A percentile compares a stretch with the other conserved stretches of the same genome.
These are phyloP conservation scores for Saccharomycopsis oosterbeekiorum DNA, from an alignment of 805 yeast species.

Conservation along the genomic window DNA sequence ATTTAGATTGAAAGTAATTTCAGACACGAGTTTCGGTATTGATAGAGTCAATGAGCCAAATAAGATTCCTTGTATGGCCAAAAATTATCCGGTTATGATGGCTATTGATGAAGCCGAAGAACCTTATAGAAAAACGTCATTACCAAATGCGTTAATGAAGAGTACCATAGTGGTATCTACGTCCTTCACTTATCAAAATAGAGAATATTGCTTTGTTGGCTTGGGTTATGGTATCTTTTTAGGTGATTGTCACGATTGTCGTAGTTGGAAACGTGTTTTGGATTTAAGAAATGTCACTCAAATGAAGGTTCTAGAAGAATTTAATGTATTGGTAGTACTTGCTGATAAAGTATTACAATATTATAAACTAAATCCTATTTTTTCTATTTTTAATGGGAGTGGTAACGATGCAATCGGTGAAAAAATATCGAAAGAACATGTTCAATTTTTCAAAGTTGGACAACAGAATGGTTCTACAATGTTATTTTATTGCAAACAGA, in stretches of 20 bases:
- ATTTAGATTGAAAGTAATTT: constrained; percentile 40
- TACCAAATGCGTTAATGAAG: constrained; percentile 24
- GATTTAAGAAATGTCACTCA: constrained; percentile 44
- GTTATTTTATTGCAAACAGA: constrained; percentile 48
- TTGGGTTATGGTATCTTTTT: constrained; percentile 55
- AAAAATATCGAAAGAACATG: constrained; percentile 41
- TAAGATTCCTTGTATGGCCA: constrained; percentile 43
- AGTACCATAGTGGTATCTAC: constrained; percentile 23
- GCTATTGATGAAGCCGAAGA: constrained; percentile 29
- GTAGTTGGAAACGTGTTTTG: constrained; percentile 49
- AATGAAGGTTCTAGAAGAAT: constrained; percentile 48
- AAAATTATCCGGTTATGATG: constrained; percentile 41
- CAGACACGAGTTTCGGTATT: constrained; percentile 56
- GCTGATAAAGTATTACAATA: constrained; percentile 51
- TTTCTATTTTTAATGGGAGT: constrained; percentile 45
- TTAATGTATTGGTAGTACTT: constrained; percentile 47
- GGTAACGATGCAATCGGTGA: constrained; percentile 34
- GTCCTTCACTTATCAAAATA: constrained; percentile 33
- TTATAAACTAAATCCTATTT: constrained; percentile 51
- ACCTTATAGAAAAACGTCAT: constrained; percentile 11
- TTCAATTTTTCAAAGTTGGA: constrained; percentile 58
- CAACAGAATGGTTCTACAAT: constrained; percentile 52
- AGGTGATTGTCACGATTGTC: constrained; percentile 23
- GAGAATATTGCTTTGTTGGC: constrained; percentile 46
- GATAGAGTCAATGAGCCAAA: constrained; percentile 41